A percentile compares a stretch with the other conserved stretches of the same genome.
Conservation (phyloP, 1,139 yeast species). For the Saccharomyces pastorianus region DNA sequence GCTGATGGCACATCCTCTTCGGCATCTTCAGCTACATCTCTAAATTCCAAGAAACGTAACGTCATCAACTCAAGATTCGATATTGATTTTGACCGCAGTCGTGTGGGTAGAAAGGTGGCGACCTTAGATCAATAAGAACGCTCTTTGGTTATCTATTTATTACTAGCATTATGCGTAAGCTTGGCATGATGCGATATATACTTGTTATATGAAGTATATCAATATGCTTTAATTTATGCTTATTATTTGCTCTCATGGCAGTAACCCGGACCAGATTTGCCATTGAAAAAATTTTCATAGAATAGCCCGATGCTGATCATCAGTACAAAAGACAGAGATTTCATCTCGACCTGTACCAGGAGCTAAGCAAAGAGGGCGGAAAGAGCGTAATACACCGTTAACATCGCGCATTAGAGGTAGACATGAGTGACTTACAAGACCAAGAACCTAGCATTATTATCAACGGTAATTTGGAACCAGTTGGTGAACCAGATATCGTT, state of each 20-base stretch:
- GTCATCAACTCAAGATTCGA: conserved; percentile 30
- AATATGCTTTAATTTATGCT: neutral
- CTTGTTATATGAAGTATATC: neutral
- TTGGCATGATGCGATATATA: neutral
- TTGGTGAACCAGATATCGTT: conserved; percentile 34
- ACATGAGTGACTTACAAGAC: conserved; percentile 66
- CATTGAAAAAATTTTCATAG: neutral
- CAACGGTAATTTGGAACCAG: conserved; percentile 55
- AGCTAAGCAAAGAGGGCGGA: neutral
- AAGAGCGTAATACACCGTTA: neutral
- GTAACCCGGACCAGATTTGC: neutral
- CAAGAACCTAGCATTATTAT: conserved; percentile 80
- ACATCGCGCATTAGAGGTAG: neutral
- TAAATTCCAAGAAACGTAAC: conserved; percentile 16
- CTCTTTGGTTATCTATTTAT: neutral
- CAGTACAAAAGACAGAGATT: neutral
- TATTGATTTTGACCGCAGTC: conserved; percentile 34
- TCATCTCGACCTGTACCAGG: neutral
- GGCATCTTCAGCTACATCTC: conserved; percentile 2
- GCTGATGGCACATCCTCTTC: neutral
- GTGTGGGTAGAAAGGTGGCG: conserved; percentile 34
- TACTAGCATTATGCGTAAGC: neutral
- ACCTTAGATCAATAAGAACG: conserved; percentile 15
- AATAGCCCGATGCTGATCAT: neutral
- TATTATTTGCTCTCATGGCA: neutral